These are phyloP conservation scores for Fusarium protoensiforme DNA, from an alignment of 2,329 filamentous ascomycete species.

Conservation along the genomic window DNA sequence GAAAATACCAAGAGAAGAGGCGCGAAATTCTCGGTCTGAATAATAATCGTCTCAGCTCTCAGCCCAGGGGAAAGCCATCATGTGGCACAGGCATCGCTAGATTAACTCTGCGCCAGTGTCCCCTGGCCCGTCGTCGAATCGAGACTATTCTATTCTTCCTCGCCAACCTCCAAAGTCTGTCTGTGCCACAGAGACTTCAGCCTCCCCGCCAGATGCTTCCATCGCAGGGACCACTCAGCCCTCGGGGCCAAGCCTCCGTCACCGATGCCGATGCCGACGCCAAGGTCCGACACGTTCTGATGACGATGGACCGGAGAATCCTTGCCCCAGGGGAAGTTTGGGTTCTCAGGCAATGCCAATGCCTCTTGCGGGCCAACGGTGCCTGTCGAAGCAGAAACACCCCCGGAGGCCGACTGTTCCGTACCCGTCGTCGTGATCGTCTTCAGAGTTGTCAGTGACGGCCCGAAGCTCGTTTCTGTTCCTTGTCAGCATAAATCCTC, in stretches of 20 bases:
- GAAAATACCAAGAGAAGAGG: conserved; percentile 22
- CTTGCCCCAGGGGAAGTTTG: conserved; percentile 52
- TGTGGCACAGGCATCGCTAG: conserved; percentile 6
- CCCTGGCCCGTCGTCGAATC: background rate
- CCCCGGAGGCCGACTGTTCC: conserved; percentile 6
- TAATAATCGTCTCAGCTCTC: background rate
- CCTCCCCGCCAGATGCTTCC: conserved; percentile 26
- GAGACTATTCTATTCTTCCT: conserved; percentile 5
- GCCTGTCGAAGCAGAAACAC: conserved; percentile 29
- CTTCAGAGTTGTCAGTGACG: conserved; percentile 34
- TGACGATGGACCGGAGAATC: conserved; percentile 51
- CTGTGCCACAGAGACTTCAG: conserved; percentile 28
- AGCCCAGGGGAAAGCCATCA: background rate
- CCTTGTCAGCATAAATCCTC: conserved; percentile 5
- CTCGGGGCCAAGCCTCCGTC: conserved; percentile 14
- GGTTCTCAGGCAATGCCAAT: conserved; percentile 41
- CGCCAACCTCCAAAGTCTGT: conserved; percentile 1
- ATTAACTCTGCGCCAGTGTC: background rate
- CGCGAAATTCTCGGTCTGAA: background rate
- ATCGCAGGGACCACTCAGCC: conserved; percentile 17
- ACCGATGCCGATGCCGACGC: conserved; percentile 31
- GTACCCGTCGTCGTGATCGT: conserved; percentile 28
- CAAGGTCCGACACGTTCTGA: conserved; percentile 43
- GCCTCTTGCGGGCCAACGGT: conserved; percentile 15
- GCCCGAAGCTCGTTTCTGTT: conserved; percentile 10